Conservation (phyloP, 371 early-diverging fungal species). For the Mortierella sp. region DNA sequence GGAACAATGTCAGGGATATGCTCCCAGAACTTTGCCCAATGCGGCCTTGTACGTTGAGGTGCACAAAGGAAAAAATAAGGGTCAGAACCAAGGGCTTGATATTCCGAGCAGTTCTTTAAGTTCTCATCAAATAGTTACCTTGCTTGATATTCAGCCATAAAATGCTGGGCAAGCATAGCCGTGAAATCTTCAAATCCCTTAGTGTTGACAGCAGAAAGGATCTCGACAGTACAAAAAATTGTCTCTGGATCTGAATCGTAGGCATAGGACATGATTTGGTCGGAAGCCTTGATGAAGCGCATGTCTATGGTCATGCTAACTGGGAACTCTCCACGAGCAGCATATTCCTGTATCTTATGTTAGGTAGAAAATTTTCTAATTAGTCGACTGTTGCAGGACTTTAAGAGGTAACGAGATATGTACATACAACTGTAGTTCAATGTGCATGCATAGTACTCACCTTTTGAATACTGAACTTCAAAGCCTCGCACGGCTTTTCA, state of each 20-base stretch:
- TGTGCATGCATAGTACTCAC: constrained; percentile 2
- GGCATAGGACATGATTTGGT: constrained; percentile 16
- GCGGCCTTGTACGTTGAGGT: constrained; percentile 26
- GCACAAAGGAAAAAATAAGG: background rate
- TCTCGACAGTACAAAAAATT: constrained; percentile 29
- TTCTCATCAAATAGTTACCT: constrained; percentile 8
- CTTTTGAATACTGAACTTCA: constrained; percentile 24
- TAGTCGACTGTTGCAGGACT: background rate
- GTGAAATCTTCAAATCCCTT: constrained; percentile 27
- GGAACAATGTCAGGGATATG: constrained; percentile 26
- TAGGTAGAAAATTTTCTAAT: background rate
- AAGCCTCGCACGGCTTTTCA: constrained; percentile 26
- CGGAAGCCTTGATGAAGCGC: constrained; percentile 39
- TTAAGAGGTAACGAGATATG: background rate
- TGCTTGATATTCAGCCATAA: constrained; percentile 40
- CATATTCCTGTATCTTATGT: constrained; percentile 26
- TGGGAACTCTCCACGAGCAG: constrained; percentile 21
- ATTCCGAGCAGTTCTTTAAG: background rate
- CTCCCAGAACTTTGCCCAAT: constrained; percentile 54
- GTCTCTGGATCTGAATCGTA: constrained; percentile 47
- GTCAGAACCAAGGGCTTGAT: no score
- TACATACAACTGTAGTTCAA: background rate
- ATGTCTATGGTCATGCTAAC: constrained; percentile 30
- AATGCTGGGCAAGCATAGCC: constrained; percentile 23
- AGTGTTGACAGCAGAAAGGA: constrained; percentile 27